Conservation (phyloP, 768 basidiomycete species). For the Steccherinum ochraceum region DNA sequence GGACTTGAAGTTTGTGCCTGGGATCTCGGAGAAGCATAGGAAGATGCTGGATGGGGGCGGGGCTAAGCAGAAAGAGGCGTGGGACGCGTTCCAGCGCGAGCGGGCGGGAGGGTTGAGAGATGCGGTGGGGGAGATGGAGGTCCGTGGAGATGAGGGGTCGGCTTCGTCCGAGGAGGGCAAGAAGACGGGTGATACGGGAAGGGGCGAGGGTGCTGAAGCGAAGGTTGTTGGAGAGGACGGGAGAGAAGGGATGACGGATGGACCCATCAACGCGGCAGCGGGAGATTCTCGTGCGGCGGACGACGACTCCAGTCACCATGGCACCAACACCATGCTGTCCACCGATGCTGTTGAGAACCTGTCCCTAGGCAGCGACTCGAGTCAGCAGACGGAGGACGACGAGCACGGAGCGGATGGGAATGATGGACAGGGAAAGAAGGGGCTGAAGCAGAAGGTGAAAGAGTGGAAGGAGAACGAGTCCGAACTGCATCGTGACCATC, state of each 20-base stretch:
- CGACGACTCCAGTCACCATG: not conserved
- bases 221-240: not conserved
- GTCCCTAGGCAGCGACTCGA: not conserved
- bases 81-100: slow-evolving; percentile 22
- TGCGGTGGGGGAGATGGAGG: slow-evolving; percentile 13
- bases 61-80: slow-evolving; percentile 18
- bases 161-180: not conserved
- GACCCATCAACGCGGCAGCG: not conserved
- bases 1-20: slow-evolving; percentile 23
- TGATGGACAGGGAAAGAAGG: slow-evolving; percentile 14
- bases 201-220: not conserved
- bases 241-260: not conserved
- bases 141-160: slow-evolving; percentile 10
- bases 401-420: slow-evolving; percentile 11
- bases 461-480: slow-evolving; percentile 37
- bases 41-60: slow-evolving; percentile 17
- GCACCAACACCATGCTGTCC: slow-evolving; percentile 10
- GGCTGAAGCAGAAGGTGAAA: slow-evolving; percentile 26
- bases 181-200: not conserved
- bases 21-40: slow-evolving; percentile 20
- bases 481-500: slow-evolving; percentile 46
- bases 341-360: slow-evolving; percentile 8
- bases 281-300: not conserved
- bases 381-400: not conserved
- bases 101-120: slow-evolving; percentile 18